Percentiles rank a stretch among this genome's conserved stretches.
phyloP scores from a whole-genome alignment of 352 stramenopile species.

The Saprolegnia parasitica region DNA sequence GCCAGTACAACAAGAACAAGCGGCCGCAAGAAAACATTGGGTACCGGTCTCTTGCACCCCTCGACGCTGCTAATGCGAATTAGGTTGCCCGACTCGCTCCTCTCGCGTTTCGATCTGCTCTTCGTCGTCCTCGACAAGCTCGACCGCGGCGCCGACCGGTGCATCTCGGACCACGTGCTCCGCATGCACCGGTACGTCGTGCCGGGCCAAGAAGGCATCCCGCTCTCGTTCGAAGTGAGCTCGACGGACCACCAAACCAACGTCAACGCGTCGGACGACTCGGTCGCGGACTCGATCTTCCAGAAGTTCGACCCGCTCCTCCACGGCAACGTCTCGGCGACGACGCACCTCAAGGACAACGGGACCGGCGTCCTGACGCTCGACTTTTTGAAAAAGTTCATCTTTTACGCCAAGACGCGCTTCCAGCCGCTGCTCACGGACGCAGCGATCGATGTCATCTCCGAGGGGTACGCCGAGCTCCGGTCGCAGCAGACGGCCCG shows the following conservation, averaged over 20 bases:
- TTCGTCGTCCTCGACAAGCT: slow-evolving; percentile 99
- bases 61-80: neutral
- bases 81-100: slow-evolving; percentile 95
- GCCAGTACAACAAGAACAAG: slow-evolving; percentile 98
- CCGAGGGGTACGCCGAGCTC: slow-evolving; percentile 96
- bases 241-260: slow-evolving; percentile 74
- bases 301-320: slow-evolving; percentile 88
- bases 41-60: slow-evolving; percentile 25
- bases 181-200: slow-evolving; percentile 93
- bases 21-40: slow-evolving; percentile 99
- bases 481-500: slow-evolving; percentile 91
- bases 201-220: slow-evolving; percentile 79
- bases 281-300: slow-evolving; percentile 56
- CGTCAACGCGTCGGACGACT: slow-evolving; percentile 47
- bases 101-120: slow-evolving; percentile 99
- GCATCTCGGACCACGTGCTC: slow-evolving; percentile 97
- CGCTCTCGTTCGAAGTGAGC: slow-evolving; percentile 84
- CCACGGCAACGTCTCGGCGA: slow-evolving; percentile 44
- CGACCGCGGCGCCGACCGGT: slow-evolving; percentile 90
- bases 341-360: slow-evolving; percentile 11
- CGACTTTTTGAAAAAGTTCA: slow-evolving; percentile 99
- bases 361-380: slow-evolving; percentile 81
- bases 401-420: slow-evolving; percentile 98
- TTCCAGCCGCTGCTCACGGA: slow-evolving; percentile 84
- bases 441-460: slow-evolving; percentile 91